Percentiles rank a stretch among this genome's conserved stretches.
Conservation (phyloP, 306 rosid genomes). For the Arachis hypogaea region DNA sequence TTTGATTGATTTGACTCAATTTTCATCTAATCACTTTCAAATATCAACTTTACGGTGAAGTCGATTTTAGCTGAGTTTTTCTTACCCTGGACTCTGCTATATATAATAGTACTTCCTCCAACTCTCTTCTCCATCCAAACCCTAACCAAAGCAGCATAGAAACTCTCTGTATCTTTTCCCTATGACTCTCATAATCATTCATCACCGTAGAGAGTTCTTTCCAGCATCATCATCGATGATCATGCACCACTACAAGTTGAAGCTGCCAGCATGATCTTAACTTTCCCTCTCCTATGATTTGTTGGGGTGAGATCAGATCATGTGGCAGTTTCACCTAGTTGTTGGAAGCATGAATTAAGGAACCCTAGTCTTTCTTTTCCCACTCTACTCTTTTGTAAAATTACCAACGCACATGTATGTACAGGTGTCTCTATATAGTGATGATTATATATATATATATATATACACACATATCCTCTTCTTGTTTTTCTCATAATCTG, state of each 20-base stretch:
- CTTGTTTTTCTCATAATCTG: conserved; percentile 18
- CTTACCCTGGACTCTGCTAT: conserved; percentile 39
- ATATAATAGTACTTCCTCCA: conserved; percentile 55
- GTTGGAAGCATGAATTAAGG: conserved; percentile 51
- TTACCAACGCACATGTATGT: not conserved
- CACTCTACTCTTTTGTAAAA: not conserved
- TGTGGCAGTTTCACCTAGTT: conserved; percentile 98
- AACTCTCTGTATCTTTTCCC: not conserved
- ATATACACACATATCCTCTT: too few relatives aligned
- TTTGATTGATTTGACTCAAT: too few relatives aligned
- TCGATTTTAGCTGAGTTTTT: too few relatives aligned
- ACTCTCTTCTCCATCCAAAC: conserved; percentile 61
- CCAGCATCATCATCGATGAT: too few relatives aligned
- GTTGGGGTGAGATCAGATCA: conserved; percentile 89
- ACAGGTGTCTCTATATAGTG: not conserved
- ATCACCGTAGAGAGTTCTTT: not conserved
- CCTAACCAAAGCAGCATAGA: conserved; percentile 54
- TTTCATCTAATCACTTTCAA: too few relatives aligned
- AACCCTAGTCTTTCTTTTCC: conserved; percentile 38
- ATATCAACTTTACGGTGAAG: too few relatives aligned
- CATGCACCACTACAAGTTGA: conserved; percentile 76
- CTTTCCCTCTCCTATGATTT: conserved; percentile 43
- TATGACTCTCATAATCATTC: conserved; percentile 21
- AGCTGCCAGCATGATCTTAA: conserved; percentile 99
- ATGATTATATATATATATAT: not conserved